Evolutionary conservation across 1,284 basidiomycete genomes (phyloP).

Genomic region (Cutaneotrichosporon sp.): DNA sequence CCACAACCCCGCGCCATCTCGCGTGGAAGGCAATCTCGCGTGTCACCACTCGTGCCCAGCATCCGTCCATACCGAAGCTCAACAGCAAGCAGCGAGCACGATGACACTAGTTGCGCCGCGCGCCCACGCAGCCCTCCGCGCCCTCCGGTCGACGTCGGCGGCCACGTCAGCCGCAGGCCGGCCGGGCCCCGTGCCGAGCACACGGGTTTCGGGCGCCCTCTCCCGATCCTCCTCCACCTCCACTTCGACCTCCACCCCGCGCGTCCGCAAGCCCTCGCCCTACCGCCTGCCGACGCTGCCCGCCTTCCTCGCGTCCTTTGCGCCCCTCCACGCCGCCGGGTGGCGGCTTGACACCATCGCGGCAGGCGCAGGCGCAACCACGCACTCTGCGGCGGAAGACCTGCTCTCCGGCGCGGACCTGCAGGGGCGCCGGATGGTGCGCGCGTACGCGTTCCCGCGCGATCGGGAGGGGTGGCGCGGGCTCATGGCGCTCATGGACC

Average conservation of each 20-base stretch:
- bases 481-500: constrained; percentile 17
- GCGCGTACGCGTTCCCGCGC: constrained; percentile 33
- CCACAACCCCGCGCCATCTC: no score
- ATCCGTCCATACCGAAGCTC: no score
- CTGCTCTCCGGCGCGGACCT: constrained; percentile 28
- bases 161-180: not conserved
- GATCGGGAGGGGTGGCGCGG: constrained; percentile 39
- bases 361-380: not conserved
- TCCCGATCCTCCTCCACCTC: not conserved
- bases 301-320: constrained; percentile 36
- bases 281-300: constrained; percentile 39
- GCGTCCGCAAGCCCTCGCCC: constrained; percentile 30
- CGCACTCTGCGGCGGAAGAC: constrained; percentile 7
- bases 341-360: constrained; percentile 36
- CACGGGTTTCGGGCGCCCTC: not conserved
- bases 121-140: no score
- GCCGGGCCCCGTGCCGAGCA: not conserved
- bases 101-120: no score
- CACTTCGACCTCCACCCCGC: not conserved
- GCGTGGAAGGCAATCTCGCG: no score
- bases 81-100: no score
- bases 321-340: constrained; percentile 39
- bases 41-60: no score
- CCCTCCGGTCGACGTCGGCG: not conserved
- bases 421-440: constrained; percentile 35